Conservation (phyloP, 257 asterid genomes). For the Schizonepeta tenuifolia region DNA sequence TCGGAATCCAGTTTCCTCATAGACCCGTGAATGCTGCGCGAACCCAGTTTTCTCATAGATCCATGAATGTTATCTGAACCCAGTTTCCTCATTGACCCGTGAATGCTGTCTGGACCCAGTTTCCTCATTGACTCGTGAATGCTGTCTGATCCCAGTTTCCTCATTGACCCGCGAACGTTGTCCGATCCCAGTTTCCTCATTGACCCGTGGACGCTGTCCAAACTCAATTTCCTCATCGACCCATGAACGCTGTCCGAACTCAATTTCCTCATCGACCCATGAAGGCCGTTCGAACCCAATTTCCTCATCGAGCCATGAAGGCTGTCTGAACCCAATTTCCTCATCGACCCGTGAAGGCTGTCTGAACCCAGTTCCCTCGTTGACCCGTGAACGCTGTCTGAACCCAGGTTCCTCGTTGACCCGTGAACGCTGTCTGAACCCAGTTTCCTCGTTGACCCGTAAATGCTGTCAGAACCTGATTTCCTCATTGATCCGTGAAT, state of each 20-base stretch:
- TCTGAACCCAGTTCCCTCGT: background rate
- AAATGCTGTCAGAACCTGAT: background rate
- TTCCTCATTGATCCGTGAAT: background rate
- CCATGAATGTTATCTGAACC: slow-evolving; percentile 8
- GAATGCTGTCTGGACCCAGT: background rate
- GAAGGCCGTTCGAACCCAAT: background rate
- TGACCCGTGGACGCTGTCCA: background rate
- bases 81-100: slow-evolving; percentile 21
- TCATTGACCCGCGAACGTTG: background rate
- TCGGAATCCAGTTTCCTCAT: slow-evolving; percentile 26
- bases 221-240: slow-evolving; percentile 16
- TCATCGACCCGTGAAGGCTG: slow-evolving; percentile 1
- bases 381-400: slow-evolving; percentile 2
- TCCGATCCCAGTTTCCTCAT: slow-evolving; percentile 21
- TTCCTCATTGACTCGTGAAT: slow-evolving; percentile 1
- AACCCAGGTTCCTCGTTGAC: slow-evolving; percentile 14
- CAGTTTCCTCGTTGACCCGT: background rate
- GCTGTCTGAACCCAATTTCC: slow-evolving; percentile 5
- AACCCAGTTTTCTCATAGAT: slow-evolving; percentile 17
- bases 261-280: slow-evolving; percentile 21
- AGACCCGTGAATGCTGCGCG: slow-evolving; percentile 11
- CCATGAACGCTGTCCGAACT: slow-evolving; percentile 13
- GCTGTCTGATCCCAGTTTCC: slow-evolving; percentile 3
- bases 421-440: background rate
- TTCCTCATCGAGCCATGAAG: slow-evolving; percentile 17